Evolutionary conservation across 129 eudicot species (phyloP).

Genomic region (Heracleum sosnowskyi): DNA sequence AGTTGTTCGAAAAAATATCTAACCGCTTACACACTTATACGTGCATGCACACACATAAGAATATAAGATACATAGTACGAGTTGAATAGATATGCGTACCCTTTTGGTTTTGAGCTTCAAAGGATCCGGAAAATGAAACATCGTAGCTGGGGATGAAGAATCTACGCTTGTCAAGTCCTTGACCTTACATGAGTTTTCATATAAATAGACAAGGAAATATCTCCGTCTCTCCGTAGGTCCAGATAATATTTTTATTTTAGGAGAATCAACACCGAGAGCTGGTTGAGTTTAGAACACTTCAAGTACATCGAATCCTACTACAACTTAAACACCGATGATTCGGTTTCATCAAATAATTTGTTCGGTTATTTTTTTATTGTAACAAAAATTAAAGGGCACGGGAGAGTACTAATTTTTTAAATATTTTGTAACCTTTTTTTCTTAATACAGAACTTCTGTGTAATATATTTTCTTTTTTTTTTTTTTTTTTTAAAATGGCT

Average conservation of each 20-base stretch:
- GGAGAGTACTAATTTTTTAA: no score
- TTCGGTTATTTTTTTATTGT: no score
- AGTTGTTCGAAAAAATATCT: not conserved
- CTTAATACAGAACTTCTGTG: no score
- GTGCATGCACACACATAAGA: not conserved
- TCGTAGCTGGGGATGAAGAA: conserved; percentile 15
- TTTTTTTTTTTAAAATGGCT: no score
- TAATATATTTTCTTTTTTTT: no score
- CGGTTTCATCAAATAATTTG: no score
- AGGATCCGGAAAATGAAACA: conserved; percentile 46
- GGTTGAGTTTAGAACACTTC: not conserved
- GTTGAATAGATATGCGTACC: conserved; percentile 25
- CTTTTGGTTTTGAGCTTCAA: conserved; percentile 50
- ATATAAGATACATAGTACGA: no score
- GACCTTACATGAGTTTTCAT: not conserved
- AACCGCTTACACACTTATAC: no score
- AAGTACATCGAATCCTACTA: not conserved
- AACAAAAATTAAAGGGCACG: no score
- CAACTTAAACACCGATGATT: not conserved
- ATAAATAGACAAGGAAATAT: not conserved
- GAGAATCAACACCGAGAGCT: not conserved
- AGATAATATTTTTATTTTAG: not conserved
- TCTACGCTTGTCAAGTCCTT: not conserved
- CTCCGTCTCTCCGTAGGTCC: not conserved
- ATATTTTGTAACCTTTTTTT: not conserved